Evolutionary conservation across 148 eudicot species (phyloP), one percentile per base, ranked within the genome.

Genomic region (Beta vulgaris): DNA sequence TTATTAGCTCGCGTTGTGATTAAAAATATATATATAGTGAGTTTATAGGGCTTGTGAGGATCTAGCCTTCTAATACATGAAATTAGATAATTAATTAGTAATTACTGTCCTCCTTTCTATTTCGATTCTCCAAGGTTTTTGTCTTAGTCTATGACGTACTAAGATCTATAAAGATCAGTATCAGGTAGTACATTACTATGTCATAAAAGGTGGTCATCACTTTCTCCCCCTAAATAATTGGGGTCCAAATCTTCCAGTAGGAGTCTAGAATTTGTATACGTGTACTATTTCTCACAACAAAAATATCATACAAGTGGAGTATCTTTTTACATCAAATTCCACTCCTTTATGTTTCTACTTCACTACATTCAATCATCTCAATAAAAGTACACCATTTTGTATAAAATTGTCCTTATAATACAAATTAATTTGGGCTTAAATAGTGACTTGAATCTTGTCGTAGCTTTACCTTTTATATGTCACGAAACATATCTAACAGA

Each of bases 131-230:
- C 39, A 44, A 77, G 46, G 28, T 60, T n/a, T n/a, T n/a, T n/a
- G n/a, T n/a, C n/a, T n/a, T 69, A 53, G 49, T 23, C 46, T 36
- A 4, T 60, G 74, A 70, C 80, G 75, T 77, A 31, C 55, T n/a
- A 40, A 69, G 58, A 67, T 44, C 21, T 23, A 9, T n/a, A 48
- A 11, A 64, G 3, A 32, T 43, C 53, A 66, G 2, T 32, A 46
- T 60, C 32, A 29, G 15, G 15, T 48, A 48, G 21, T 48, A 48
- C 0, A 1, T 12, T 3, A 9, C 15, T 26, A 26, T 10, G 13
- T 11, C 8, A 8, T 5, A 8, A 63, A 18, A 36, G 31, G 60
- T 55, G 60, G 60, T 55, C 19, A 48, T 51, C 18, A 28, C 34
- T 58, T 58, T 58, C 62, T 58, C 8, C 15, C 62, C 15, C 36